Base-by-base conservation (phyloP, 495 filamentous ascomycete genomes). In the Penicillium turbatum region DNA sequence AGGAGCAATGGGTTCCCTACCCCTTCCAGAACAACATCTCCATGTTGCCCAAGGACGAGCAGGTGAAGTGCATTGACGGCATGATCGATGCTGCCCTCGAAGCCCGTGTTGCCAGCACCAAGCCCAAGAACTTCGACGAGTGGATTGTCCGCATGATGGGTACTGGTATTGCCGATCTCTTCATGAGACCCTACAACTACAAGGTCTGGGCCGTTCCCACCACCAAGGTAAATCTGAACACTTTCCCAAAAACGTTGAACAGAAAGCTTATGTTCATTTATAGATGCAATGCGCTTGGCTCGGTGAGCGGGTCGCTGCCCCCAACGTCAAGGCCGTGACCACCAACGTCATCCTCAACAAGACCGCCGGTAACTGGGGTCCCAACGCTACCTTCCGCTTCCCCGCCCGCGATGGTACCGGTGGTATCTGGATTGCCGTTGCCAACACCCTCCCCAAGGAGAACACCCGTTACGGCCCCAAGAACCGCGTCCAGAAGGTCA, bases 11-110 rank as follows among this genome's bases (percentile, higher is more conserved):
- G 93, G 93, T 97, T 47, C 92, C 95, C 34, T 98, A 98, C 74
- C 93, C 93, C 57, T 97, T 97, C 84, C 93, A 98, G 79, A 98
- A 98, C 84, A 98, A 98, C 81, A 93, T 99, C 70, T 93, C 92
- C 63, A 92, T 97, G 89, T 74, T 99, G 60, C 89, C 92, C 67
- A 95, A 97, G 79, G 89, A 96, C 46, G 92, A 99, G 63, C 90
- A 97, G 73, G 90, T 96, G 49, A 86, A 82, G 68, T 96, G 91
- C 75, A 86, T 99, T 67, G 90, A 97, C 61, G 92, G 93, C 58
- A 86, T 99, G 82, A 97, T 99, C 55, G 93, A 99, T 73, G 92
- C 93, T 40, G 86, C 92, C 45, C 62, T 99, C 55, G 90, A 91
- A 67, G 80, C 80, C 52, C 89, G 92, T 55, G 89, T 92, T 29